Percentiles rank a stretch among this genome's conserved stretches.
Evolutionary conservation across 176 grass and related monocot genomes (phyloP).

Genomic region (Otatea glauca): DNA sequence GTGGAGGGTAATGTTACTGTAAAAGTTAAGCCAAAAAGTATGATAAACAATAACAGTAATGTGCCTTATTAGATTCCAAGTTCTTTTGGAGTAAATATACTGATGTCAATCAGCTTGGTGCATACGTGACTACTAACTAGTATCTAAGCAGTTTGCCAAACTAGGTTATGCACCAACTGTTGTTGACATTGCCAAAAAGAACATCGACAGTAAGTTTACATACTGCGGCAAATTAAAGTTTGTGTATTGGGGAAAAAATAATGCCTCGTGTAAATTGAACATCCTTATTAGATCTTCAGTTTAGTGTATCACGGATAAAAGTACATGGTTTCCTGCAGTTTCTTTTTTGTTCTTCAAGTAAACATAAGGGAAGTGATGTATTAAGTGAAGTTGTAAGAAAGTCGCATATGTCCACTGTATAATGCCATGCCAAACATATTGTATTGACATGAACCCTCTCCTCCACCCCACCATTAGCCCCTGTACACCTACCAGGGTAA

Average conservation of each 20-base stretch:
- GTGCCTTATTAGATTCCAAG: not conserved
- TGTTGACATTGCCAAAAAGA: not conserved
- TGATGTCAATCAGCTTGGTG: slow-evolving; percentile 14
- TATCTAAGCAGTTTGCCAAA: not conserved
- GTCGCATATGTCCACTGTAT: not conserved
- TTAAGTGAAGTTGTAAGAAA: slow-evolving; percentile 6
- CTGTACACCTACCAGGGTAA: not conserved
- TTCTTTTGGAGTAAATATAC: slow-evolving; percentile 17
- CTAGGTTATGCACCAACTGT: slow-evolving; percentile 13
- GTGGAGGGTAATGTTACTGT: not conserved
- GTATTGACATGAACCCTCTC: not conserved
- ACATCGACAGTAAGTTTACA: not conserved
- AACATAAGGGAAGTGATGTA: not conserved
- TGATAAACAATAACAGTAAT: not conserved
- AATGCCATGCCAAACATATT: not conserved
- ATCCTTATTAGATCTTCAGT: not conserved
- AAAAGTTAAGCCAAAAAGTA: not conserved
- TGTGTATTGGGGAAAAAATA: not conserved
- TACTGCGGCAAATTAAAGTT: not conserved
- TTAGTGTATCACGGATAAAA: not conserved
- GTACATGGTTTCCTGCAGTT: not conserved
- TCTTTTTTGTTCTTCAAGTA: not conserved
- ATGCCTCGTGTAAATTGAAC: not conserved
- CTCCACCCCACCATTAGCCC: not conserved
- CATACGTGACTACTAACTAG: not conserved